Evolutionary conservation across 345 rosid species (phyloP).

Genomic region (Syzygium aqueum): DNA sequence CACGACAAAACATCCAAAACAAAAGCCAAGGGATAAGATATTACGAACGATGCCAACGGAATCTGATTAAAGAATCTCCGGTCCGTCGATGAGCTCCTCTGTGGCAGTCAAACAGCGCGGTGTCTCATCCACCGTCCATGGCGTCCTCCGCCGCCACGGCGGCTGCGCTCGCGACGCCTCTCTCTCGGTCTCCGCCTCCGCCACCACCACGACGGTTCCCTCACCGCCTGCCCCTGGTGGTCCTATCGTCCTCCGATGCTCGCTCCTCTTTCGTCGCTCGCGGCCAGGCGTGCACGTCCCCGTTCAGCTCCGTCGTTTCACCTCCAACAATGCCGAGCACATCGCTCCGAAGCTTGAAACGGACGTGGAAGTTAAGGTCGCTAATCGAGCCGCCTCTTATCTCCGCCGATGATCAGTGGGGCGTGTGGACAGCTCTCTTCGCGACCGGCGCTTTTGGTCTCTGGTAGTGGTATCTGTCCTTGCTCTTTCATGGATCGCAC

Average conservation of each 20-base stretch:
- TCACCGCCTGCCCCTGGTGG: neutral
- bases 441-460: slow-evolving; percentile 72
- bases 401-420: slow-evolving; percentile 71
- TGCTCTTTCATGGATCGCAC: neutral
- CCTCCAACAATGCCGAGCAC: neutral
- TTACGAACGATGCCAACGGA: neutral
- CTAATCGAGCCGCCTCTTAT: slow-evolving; percentile 49
- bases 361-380: slow-evolving; percentile 43
- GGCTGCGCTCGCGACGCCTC: neutral
- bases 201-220: neutral
- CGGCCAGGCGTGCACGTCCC: neutral
- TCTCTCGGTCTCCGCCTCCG: neutral
- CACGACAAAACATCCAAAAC: neutral
- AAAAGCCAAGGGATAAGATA: neutral
- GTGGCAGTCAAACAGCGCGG: neutral
- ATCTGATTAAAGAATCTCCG: neutral
- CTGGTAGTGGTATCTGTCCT: slow-evolving; percentile 33
- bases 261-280: neutral
- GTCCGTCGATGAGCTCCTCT: neutral
- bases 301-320: neutral
- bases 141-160: slow-evolving; percentile 2
- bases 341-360: neutral
- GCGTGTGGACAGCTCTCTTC: slow-evolving; percentile 78
- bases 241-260: neutral
- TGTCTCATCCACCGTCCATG: neutral